Conservation (phyloP, 805 yeast species). For the Candida boidinii region DNA sequence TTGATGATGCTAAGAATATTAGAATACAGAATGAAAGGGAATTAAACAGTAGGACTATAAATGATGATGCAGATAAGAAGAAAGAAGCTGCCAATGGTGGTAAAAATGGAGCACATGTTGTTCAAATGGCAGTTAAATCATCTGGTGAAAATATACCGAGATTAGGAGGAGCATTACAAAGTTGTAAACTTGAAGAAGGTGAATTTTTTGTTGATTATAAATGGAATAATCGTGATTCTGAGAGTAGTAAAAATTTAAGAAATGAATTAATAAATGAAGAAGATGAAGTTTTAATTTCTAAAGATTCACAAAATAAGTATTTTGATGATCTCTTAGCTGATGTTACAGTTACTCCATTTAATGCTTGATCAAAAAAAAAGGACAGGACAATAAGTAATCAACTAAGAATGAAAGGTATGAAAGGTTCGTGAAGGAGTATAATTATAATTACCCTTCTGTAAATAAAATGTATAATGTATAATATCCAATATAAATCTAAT, state of each 20-base stretch:
- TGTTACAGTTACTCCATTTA: too few species aligned
- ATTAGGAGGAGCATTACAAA: constrained; percentile 60
- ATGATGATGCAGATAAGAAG: constrained; percentile 4
- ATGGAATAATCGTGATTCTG: constrained; percentile 36
- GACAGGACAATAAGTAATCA: too few species aligned
- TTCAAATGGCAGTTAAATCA: constrained; percentile 69
- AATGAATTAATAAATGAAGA: constrained; percentile 16
- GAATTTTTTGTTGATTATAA: constrained; percentile 37
- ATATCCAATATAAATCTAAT: too few species aligned
- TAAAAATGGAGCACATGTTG: constrained; percentile 45
- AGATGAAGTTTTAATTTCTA: neutral
- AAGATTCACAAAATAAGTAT: neutral
- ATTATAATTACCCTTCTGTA: too few species aligned
- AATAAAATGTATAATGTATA: too few species aligned
- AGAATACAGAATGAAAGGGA: constrained; percentile 33
- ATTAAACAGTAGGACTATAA: constrained; percentile 25
- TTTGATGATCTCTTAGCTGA: too few species aligned
- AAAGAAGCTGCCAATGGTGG: constrained; percentile 6
- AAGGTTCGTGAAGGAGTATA: too few species aligned
- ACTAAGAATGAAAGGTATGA: too few species aligned
- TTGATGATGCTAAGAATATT: constrained; percentile 41
- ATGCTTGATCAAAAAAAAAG: too few species aligned
- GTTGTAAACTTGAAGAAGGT: constrained; percentile 56
- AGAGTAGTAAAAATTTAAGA: constrained; percentile 18
- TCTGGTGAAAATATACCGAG: constrained; percentile 49